Conservation (phyloP, 371 early-diverging fungal genomes). For the Mucor piriformis region DNA sequence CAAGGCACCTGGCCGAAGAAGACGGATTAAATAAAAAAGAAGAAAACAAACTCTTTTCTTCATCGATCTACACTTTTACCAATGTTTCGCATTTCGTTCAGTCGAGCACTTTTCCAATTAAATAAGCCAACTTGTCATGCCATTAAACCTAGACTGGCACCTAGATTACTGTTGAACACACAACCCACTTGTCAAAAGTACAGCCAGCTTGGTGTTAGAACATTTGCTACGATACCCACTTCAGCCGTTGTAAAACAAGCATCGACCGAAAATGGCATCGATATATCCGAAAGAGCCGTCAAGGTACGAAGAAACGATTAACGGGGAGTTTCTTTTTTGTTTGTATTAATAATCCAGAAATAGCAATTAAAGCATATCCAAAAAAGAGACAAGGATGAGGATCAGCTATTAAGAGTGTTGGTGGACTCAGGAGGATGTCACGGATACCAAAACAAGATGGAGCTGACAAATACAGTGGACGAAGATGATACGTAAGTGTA, state of each 20-base stretch:
- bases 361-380: constrained; percentile 74
- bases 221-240: constrained; percentile 10
- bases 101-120: constrained; percentile 5
- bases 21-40: not conserved
- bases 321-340: not conserved
- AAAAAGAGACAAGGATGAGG: constrained; percentile 55
- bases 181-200: not conserved
- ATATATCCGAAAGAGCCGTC: constrained; percentile 44
- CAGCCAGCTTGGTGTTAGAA: not conserved
- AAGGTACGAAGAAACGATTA: constrained; percentile 31
- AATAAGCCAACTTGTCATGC: not conserved
- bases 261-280: constrained; percentile 34
- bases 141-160: not conserved
- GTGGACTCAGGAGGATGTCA: constrained; percentile 97
- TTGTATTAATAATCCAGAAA: constrained; percentile 9
- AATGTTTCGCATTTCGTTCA: constrained; percentile 17
- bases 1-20: not conserved
- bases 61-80: not conserved
- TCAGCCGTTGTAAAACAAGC: constrained; percentile 30
- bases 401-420: constrained; percentile 72
- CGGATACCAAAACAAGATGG: constrained; percentile 93
- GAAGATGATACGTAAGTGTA: constrained; percentile 73
- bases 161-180: not conserved
- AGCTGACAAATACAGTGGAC: constrained; percentile 71
- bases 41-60: not conserved